Percentiles rank a stretch among this genome's conserved stretches.
phyloP scores from a whole-genome alignment of 179 eudicot genomes.

The Nepenthes alata region DNA sequence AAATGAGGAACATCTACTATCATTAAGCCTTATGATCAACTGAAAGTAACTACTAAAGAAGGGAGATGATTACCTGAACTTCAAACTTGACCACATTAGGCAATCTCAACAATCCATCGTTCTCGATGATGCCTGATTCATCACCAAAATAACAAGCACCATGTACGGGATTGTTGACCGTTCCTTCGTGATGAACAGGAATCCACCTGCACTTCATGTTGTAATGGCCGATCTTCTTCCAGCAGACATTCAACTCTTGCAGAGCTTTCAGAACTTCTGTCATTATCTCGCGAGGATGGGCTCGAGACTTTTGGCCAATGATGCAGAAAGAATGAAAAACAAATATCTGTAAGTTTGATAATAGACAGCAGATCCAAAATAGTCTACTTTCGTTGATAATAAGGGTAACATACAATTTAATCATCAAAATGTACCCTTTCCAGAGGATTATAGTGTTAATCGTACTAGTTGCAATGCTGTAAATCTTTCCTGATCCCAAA shows the following conservation, averaged over 20 bases:
- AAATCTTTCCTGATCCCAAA: too few relatives aligned
- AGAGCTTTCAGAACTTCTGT: slow-evolving; percentile 84
- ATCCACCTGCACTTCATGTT: slow-evolving; percentile 89
- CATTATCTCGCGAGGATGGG: slow-evolving; percentile 88
- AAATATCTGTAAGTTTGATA: too few relatives aligned
- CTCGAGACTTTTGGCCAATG: slow-evolving; percentile 46
- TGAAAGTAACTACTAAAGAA: background rate
- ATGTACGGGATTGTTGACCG: slow-evolving; percentile 40
- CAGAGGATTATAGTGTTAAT: too few relatives aligned
- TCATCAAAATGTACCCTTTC: too few relatives aligned
- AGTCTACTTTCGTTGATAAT: too few relatives aligned
- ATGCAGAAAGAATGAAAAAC: background rate
- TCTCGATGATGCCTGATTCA: slow-evolving; percentile 54
- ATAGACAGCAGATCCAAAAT: too few relatives aligned
- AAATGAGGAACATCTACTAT: too few relatives aligned
- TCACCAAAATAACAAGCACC: slow-evolving; percentile 44
- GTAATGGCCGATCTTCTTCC: slow-evolving; percentile 88
- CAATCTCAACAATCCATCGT: slow-evolving; percentile 25
- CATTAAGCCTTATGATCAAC: too few relatives aligned
- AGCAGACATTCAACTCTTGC: slow-evolving; percentile 69
- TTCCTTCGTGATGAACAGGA: slow-evolving; percentile 54
- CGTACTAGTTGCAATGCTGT: too few relatives aligned
- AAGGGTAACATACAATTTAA: too few relatives aligned
- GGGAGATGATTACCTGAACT: slow-evolving; percentile 50
- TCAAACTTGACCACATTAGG: slow-evolving; percentile 77